A percentile compares a stretch with the other conserved stretches of the same genome.
Conservation (phyloP, 2,329 filamentous ascomycete genomes). For the Metarhizium brunneum region DNA sequence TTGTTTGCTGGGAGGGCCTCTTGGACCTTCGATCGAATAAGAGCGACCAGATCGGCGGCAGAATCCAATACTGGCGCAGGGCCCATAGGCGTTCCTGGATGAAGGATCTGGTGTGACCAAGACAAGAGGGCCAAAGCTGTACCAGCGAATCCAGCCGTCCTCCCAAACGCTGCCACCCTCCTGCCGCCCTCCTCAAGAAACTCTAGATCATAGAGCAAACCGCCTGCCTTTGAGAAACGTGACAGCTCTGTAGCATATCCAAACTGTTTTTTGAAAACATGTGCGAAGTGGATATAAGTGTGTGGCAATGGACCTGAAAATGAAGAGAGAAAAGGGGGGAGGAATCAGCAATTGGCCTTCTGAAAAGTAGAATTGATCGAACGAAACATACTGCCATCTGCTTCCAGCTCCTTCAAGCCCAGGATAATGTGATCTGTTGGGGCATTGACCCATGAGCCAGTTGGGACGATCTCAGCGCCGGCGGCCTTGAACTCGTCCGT, state of each 20-base stretch:
- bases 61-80: slow-evolving; percentile 30
- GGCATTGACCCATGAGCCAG: slow-evolving; percentile 58
- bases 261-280: slow-evolving; percentile 68
- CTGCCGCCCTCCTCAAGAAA: slow-evolving; percentile 70
- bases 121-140: slow-evolving; percentile 67
- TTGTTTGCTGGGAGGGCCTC: slow-evolving; percentile 36
- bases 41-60: slow-evolving; percentile 58
- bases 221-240: slow-evolving; percentile 60
- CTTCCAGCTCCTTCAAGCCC: slow-evolving; percentile 70
- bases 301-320: background rate
- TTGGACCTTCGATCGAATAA: slow-evolving; percentile 19
- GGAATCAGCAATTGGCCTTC: too few relatives aligned
- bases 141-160: slow-evolving; percentile 67
- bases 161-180: slow-evolving; percentile 64
- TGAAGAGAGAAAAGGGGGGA: too few relatives aligned
- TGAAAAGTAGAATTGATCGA: too few relatives aligned
- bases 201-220: slow-evolving; percentile 67
- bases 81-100: slow-evolving; percentile 7
- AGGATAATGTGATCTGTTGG: slow-evolving; percentile 62
- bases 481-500: slow-evolving; percentile 52
- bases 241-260: slow-evolving; percentile 75
- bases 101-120: slow-evolving; percentile 48
- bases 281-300: slow-evolving; percentile 51
- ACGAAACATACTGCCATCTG: slow-evolving; percentile 47
- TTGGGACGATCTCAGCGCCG: slow-evolving; percentile 56